A percentile compares a stretch with the other conserved stretches of the same genome.
phyloP scores from a whole-genome alignment of 1,284 basidiomycete genomes.

The Thecaphora frezii region DNA sequence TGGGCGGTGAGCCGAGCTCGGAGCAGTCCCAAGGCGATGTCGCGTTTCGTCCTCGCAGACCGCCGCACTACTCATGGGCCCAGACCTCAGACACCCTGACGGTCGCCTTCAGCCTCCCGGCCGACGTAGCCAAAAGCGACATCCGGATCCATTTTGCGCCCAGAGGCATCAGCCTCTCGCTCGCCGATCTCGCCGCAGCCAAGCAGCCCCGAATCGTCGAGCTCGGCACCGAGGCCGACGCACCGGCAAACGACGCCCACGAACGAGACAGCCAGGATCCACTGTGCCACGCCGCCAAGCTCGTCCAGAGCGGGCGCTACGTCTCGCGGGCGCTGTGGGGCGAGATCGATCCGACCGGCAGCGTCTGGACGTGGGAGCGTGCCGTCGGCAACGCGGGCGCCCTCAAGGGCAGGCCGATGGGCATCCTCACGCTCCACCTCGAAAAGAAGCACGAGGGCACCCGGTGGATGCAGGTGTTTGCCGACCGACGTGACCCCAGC shows the following conservation, averaged over 20 bases:
- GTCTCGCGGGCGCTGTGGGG: constrained; percentile 43
- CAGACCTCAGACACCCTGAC: constrained; percentile 81
- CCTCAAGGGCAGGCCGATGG: constrained; percentile 1
- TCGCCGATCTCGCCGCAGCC: constrained; percentile 61
- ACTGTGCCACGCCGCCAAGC: constrained; percentile 14
- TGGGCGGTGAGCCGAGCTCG: no score
- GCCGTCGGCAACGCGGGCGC: constrained; percentile 6
- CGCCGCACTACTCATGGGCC: constrained; percentile 75
- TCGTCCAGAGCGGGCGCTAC: constrained; percentile 30
- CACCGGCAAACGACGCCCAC: background rate
- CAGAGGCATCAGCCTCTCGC: constrained; percentile 69
- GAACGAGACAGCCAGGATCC: constrained; percentile 3
- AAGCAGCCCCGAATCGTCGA: constrained; percentile 65
- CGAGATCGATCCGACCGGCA: constrained; percentile 34
- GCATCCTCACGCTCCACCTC: constrained; percentile 43
- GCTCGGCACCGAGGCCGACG: constrained; percentile 61
- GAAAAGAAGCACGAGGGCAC: constrained; percentile 63
- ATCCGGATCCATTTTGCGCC: constrained; percentile 66
- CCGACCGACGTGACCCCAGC: constrained; percentile 6
- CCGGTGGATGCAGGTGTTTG: constrained; percentile 82
- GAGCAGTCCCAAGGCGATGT: background rate
- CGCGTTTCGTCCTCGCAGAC: constrained; percentile 7
- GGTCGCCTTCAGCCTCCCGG: constrained; percentile 76
- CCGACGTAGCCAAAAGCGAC: constrained; percentile 58
- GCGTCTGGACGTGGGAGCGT: constrained; percentile 46